phyloP scores from a whole-genome alignment of 306 rosid genomes.

The Mimosa bimucronata region DNA sequence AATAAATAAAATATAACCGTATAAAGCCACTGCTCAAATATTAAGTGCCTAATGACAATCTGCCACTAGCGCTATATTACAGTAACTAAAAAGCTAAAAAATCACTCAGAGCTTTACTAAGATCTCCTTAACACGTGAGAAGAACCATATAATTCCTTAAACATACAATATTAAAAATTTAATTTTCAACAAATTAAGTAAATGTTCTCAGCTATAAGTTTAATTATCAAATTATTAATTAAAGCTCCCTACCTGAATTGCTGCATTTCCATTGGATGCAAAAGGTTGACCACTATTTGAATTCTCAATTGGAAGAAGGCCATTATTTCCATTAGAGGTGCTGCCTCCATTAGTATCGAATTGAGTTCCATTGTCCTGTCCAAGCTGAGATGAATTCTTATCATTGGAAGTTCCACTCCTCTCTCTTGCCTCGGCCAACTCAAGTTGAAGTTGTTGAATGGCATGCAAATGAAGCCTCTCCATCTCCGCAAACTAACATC shows the following conservation, averaged over 20 bases:
- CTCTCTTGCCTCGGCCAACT: conserved; percentile 86
- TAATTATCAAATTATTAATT: conserved; percentile 8
- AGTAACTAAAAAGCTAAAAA: conserved; percentile 6
- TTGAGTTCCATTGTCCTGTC: conserved; percentile 69
- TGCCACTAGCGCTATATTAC: neutral
- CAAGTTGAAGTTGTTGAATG: conserved; percentile 87
- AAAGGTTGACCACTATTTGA: conserved; percentile 65
- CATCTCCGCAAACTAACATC: conserved; percentile 81
- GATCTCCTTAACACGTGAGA: neutral
- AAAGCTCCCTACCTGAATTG: conserved; percentile 63
- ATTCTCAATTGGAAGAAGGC: conserved; percentile 65
- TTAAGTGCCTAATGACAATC: conserved; percentile 20
- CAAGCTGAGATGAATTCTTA: conserved; percentile 69
- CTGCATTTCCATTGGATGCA: conserved; percentile 62
- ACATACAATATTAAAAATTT: neutral
- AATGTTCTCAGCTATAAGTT: neutral
- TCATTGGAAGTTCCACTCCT: conserved; percentile 71
- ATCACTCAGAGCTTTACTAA: neutral
- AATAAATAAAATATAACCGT: neutral
- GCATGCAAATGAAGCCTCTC: conserved; percentile 89
- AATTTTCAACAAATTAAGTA: neutral
- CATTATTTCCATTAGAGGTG: conserved; percentile 66
- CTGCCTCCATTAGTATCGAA: conserved; percentile 61
- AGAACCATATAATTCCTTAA: neutral
- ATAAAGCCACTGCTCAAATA: neutral